Base-by-base conservation (phyloP, 2,329 filamentous ascomycete species). In the Xylaria sp. region DNA sequence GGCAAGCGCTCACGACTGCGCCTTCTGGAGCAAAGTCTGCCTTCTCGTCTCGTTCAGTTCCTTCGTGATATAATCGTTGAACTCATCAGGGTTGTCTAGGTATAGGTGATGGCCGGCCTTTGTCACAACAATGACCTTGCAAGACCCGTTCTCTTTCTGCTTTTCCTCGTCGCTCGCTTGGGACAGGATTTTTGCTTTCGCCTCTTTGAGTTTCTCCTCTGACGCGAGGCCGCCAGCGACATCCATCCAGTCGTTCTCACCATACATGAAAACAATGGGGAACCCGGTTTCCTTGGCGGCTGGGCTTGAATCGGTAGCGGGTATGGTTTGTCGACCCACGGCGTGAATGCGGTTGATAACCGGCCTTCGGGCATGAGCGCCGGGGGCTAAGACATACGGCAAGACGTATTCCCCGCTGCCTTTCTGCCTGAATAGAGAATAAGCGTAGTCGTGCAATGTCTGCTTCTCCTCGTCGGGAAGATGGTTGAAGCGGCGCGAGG, bases 231-330 rank as follows among this genome's bases (percentile, higher is more conserved):
- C 95, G 27, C 93, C 95, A 0, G 87, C 87, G 8, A 95, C 88
- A 68, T 99, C 95, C 95, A 99, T 99, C 95, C 95, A 99, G 80
- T 99, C 95, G 72, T 95, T 89, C 71, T 98, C 93, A 65, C 95
- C 95, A 73, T 99, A 99, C 90, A 98, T 93, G 74, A 99, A 86
- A 8, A 98, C 85, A 31, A 98, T 81, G 0, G 95, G 94, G 51
- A 93, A 82, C 1, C 93, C 93, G 0, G 84, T 90, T 69, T 87
- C 85, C 25, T 74, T 73, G 15, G 74, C 70, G 3, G 70, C 74
- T 0, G 76, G 73, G 19, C 68, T 27, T 0, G 69, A 68, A 3
- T 71, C 73, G 3, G 72, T 73, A 17, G 75, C 67, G 65, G 76
- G 67, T 49, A 71, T 69, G 61, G 76, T 67, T 74, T 96, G 91